These are phyloP conservation scores for Aspergillus ostianus DNA, from an alignment of 495 filamentous ascomycete species.

Conservation along the genomic window DNA sequence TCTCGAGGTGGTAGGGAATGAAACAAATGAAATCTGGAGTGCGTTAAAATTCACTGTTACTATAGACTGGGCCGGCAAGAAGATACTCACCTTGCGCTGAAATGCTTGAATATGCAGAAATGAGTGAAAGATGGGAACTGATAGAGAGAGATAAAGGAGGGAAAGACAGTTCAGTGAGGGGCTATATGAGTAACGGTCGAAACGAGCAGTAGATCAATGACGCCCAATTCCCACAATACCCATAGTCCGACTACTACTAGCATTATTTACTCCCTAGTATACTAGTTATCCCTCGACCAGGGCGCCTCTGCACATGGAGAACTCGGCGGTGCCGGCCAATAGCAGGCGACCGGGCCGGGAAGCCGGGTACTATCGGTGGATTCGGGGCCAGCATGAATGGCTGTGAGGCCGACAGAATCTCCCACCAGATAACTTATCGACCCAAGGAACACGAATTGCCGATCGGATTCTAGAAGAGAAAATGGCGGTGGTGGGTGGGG, in stretches of 20 bases:
- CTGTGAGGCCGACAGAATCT: slow-evolving; percentile 11
- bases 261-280: not conserved
- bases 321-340: slow-evolving; percentile 17
- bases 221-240: slow-evolving; percentile 7
- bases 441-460: slow-evolving; percentile 3
- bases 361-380: slow-evolving; percentile 16
- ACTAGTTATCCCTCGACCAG: not conserved
- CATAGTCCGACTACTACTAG: not conserved
- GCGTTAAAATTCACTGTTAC: not conserved
- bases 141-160: slow-evolving; percentile 2
- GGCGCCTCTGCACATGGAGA: not conserved
- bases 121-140: slow-evolving; percentile 3
- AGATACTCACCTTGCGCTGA: slow-evolving; percentile 4
- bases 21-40: not conserved
- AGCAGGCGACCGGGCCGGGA: slow-evolving; percentile 18
- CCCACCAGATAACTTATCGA: slow-evolving; percentile 5
- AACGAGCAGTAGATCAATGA: slow-evolving; percentile 5
- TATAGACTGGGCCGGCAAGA: not conserved
- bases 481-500: slow-evolving; percentile 8
- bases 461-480: slow-evolving; percentile 15
- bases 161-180: slow-evolving; percentile 1
- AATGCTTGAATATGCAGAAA: slow-evolving; percentile 4
- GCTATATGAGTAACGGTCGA: slow-evolving; percentile 6
- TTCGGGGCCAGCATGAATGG: slow-evolving; percentile 9
- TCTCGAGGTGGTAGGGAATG: not conserved